phyloP scores from a whole-genome alignment of 108 stramenopile species.

The Cylindrotheca fusiformis region DNA sequence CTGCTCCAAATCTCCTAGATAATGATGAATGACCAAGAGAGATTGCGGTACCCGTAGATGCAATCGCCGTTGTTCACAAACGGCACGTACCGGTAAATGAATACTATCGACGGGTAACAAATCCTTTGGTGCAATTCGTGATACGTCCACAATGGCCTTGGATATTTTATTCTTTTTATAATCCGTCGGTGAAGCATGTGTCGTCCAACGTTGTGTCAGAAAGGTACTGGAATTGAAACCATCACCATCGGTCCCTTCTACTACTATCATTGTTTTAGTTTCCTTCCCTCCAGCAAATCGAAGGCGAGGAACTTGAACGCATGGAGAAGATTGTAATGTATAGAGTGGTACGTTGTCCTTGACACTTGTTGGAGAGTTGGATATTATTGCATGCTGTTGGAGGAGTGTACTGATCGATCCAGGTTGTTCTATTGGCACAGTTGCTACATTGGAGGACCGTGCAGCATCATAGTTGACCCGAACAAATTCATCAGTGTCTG shows the following conservation, averaged over 20 bases:
- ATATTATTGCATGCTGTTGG: not conserved
- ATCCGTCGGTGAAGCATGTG: conserved; percentile 30
- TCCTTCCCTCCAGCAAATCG: conserved; percentile 28
- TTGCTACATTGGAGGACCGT: not conserved
- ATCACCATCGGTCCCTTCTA: conserved; percentile 7
- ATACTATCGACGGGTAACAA: conserved; percentile 45
- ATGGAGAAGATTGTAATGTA: conserved; percentile 28
- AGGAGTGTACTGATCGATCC: conserved; percentile 33
- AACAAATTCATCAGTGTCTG: conserved; percentile 65
- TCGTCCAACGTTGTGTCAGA: conserved; percentile 47
- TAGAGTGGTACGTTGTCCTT: conserved; percentile 11
- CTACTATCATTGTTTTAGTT: not conserved
- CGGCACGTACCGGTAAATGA: conserved; percentile 32
- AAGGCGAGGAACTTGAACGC: conserved; percentile 42
- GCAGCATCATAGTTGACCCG: conserved; percentile 27
- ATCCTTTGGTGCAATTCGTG: conserved; percentile 39
- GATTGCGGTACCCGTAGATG: conserved; percentile 26
- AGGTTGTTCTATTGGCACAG: conserved; percentile 12
- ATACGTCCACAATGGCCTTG: conserved; percentile 61
- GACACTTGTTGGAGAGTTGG: not conserved
- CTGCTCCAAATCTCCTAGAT: conserved; percentile 51
- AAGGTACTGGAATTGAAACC: conserved; percentile 43
- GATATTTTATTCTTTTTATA: conserved; percentile 42
- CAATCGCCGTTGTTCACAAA: conserved; percentile 29
- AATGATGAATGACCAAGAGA: conserved; percentile 51